phyloP scores from a whole-genome alignment of 2,329 filamentous ascomycete species.

The Talaromyces sp. region DNA sequence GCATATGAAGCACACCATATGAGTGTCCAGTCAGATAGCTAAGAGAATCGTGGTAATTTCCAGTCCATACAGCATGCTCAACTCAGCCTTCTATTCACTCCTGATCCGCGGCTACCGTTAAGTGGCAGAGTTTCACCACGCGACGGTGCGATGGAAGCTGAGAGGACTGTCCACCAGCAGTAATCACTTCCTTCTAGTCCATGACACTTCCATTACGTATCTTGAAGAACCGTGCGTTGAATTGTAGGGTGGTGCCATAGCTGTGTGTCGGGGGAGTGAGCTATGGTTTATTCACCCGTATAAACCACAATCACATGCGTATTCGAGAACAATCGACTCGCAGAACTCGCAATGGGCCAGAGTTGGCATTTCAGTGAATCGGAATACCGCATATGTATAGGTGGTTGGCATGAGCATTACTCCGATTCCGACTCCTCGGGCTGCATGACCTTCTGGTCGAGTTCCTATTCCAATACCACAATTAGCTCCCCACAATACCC shows the following conservation, averaged over 20 bases:
- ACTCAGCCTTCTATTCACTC: neutral
- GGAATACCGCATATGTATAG: too few relatives aligned
- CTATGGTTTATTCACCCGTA: neutral
- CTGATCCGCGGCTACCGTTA: neutral
- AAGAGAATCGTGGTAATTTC: too few relatives aligned
- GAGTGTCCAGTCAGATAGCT: neutral
- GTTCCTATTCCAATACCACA: constrained; percentile 32
- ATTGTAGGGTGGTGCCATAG: too few relatives aligned
- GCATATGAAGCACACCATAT: neutral
- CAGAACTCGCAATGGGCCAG: too few relatives aligned
- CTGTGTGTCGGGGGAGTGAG: too few relatives aligned
- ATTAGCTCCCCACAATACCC: neutral
- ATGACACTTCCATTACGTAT: neutral
- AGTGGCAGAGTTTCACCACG: neutral
- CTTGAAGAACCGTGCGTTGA: too few relatives aligned
- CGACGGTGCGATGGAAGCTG: too few relatives aligned
- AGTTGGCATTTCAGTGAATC: too few relatives aligned
- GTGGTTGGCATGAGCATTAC: constrained; percentile 16
- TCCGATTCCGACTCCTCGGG: constrained; percentile 46
- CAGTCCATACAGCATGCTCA: neutral
- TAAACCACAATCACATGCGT: neutral
- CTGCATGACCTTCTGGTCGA: constrained; percentile 47
- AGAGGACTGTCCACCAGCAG: neutral
- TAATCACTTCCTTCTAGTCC: neutral
- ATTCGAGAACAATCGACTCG: neutral